Conservation (phyloP, 2,329 filamentous ascomycete species). For the Aspergillus clavatus region DNA sequence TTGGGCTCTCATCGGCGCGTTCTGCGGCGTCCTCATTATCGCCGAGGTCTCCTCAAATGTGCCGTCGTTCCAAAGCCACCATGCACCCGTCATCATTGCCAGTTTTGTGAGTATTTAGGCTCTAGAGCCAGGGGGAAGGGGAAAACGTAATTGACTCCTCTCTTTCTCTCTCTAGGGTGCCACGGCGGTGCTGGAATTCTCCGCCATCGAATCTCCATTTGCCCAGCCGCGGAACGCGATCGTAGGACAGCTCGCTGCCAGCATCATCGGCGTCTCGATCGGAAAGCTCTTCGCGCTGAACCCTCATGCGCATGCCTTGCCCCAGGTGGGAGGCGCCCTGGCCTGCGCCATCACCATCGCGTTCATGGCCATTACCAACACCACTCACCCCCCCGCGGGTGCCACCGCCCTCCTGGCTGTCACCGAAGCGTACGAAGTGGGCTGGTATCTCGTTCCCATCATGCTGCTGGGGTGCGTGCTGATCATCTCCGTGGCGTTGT, state of each 20-base stretch:
- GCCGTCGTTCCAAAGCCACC: conserved; percentile 49
- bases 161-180: conserved; percentile 53
- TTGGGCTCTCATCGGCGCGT: conserved; percentile 63
- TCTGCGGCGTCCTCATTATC: conserved; percentile 57
- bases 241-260: conserved; percentile 61
- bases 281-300: conserved; percentile 60
- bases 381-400: conserved; percentile 68
- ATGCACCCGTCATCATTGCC: conserved; percentile 59
- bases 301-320: conserved; percentile 46
- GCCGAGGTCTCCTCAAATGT: conserved; percentile 54
- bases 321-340: conserved; percentile 62
- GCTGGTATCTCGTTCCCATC: conserved; percentile 65
- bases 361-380: conserved; percentile 66
- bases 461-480: conserved; percentile 57
- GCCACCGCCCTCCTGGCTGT: conserved; percentile 68
- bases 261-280: conserved; percentile 57
- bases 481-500: conserved; percentile 58
- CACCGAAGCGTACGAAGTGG: conserved; percentile 49
- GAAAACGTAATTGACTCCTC: too few relatives aligned
- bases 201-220: conserved; percentile 65
- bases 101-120: conserved; percentile 57
- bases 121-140: background rate
- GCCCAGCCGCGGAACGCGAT: conserved; percentile 68
- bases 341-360: conserved; percentile 60
- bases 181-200: conserved; percentile 70